phyloP scores from a whole-genome alignment of 2,329 filamentous ascomycete genomes.

The Fusarium aywerte region DNA sequence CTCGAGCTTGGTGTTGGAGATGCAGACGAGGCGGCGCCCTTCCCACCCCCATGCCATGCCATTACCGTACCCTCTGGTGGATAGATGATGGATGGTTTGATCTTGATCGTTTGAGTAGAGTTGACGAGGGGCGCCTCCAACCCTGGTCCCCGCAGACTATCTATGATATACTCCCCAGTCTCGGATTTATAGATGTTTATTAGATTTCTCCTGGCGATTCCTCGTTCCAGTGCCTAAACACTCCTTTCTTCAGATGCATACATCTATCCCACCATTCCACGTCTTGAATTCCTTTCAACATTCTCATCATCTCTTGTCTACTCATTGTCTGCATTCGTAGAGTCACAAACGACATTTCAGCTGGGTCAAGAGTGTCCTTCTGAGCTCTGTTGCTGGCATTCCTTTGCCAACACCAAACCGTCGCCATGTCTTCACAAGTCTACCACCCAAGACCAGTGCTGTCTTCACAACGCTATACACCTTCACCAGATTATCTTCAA shows the following conservation, averaged over 20 bases:
- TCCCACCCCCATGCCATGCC: constrained; percentile 41
- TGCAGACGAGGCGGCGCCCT: constrained; percentile 34
- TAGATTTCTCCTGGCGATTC: constrained; percentile 48
- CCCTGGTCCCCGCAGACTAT: constrained; percentile 49
- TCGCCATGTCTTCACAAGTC: constrained; percentile 53
- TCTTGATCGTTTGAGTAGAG: constrained; percentile 50
- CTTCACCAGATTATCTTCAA: constrained; percentile 57
- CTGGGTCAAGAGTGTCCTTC: constrained; percentile 45
- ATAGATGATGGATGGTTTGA: constrained; percentile 47
- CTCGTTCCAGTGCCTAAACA: constrained; percentile 54
- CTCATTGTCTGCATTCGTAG: constrained; percentile 49
- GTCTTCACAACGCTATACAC: constrained; percentile 63
- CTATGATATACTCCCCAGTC: constrained; percentile 49
- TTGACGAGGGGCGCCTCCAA: constrained; percentile 44
- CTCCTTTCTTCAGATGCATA: constrained; percentile 52
- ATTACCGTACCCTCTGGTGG: constrained; percentile 43
- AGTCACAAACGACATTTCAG: constrained; percentile 45
- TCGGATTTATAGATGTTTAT: constrained; percentile 54
- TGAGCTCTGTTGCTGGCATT: constrained; percentile 49
- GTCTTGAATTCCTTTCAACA: constrained; percentile 58
- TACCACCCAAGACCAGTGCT: constrained; percentile 60
- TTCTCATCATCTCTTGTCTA: constrained; percentile 54
- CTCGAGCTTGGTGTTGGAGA: constrained; percentile 18
- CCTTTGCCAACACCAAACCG: constrained; percentile 41
- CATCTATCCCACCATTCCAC: constrained; percentile 58